phyloP scores from a whole-genome alignment of 495 filamentous ascomycete genomes.

The Hypoxylon fragiforme region DNA sequence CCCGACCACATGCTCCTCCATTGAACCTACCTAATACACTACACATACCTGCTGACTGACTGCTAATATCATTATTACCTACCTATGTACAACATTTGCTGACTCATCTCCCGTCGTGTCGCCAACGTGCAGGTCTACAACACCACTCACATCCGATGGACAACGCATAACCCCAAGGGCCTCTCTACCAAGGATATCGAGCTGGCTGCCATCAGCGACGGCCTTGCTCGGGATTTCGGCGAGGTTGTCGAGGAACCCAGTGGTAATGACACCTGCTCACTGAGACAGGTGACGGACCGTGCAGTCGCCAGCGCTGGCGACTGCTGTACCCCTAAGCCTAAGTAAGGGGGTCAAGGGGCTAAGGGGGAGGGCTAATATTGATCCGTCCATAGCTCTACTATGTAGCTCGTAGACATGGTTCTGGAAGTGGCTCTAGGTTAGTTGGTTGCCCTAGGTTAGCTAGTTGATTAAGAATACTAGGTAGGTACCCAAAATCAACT shows the following conservation, averaged over 20 bases:
- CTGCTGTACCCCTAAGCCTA: constrained; percentile 53
- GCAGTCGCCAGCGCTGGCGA: constrained; percentile 44
- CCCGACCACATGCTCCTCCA: too few species aligned
- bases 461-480: too few species aligned
- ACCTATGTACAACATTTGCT: constrained; percentile 11
- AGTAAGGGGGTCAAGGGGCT: constrained; percentile 5
- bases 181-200: constrained; percentile 68
- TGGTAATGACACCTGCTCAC: constrained; percentile 12
- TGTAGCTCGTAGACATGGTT: not conserved
- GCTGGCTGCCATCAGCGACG: constrained; percentile 69
- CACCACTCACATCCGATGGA: constrained; percentile 68
- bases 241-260: constrained; percentile 44
- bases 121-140: constrained; percentile 57
- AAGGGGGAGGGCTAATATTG: too few species aligned
- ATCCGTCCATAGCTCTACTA: too few species aligned
- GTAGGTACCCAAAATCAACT: too few species aligned
- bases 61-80: not conserved
- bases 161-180: constrained; percentile 72
- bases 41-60: not conserved
- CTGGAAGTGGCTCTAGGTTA: too few species aligned
- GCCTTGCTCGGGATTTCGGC: constrained; percentile 55
- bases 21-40: too few species aligned
- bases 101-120: constrained; percentile 16
- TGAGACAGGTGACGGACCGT: constrained; percentile 43
- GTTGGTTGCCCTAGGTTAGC: too few species aligned